Evolutionary conservation across 371 early-diverging fungal genomes (phyloP).

Genomic region (Mortierella sp.): DNA sequence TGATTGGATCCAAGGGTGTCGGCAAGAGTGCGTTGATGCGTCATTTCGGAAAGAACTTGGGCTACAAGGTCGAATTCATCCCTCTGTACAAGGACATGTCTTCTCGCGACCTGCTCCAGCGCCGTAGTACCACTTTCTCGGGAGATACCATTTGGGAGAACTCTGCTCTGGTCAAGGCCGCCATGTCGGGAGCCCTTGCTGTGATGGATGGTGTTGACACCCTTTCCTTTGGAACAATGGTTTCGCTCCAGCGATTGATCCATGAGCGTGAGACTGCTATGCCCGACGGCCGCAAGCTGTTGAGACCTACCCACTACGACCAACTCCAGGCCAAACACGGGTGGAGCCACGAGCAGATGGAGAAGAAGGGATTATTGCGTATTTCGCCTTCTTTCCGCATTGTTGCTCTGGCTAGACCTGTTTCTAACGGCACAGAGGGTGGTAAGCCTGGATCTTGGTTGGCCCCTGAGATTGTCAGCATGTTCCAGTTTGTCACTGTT

Average conservation of each 20-base stretch:
- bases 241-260: conserved; percentile 78
- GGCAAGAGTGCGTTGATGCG: conserved; percentile 84
- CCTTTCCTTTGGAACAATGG: conserved; percentile 79
- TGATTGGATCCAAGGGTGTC: conserved; percentile 85
- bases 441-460: conserved; percentile 77
- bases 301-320: conserved; percentile 70
- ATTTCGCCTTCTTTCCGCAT: conserved; percentile 87
- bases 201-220: conserved; percentile 86
- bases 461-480: conserved; percentile 77
- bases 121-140: conserved; percentile 77
- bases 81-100: conserved; percentile 89
- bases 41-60: conserved; percentile 79
- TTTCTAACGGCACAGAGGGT: conserved; percentile 60
- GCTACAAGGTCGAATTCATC: conserved; percentile 80
- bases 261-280: conserved; percentile 81
- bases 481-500: conserved; percentile 85
- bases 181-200: conserved; percentile 80
- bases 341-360: conserved; percentile 64
- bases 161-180: conserved; percentile 82
- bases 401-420: conserved; percentile 79
- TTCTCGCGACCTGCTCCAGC: conserved; percentile 87
- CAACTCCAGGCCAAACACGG: conserved; percentile 66
- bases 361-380: conserved; percentile 67
- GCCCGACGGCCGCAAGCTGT: conserved; percentile 81
- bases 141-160: conserved; percentile 88